phyloP scores from a whole-genome alignment of 495 filamentous ascomycete genomes.

The Cercophora samala region DNA sequence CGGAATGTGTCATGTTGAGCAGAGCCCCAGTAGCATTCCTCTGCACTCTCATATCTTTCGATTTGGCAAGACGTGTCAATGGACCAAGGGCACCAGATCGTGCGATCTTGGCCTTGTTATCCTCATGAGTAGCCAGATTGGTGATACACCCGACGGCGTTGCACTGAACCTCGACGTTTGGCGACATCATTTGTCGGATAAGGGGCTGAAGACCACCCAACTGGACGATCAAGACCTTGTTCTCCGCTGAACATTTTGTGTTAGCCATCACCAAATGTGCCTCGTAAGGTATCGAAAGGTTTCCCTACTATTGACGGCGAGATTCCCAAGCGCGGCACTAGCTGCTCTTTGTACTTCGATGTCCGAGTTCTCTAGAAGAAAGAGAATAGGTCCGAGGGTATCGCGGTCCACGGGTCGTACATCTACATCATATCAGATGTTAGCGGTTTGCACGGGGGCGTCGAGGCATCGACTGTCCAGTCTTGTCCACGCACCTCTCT shows the following conservation, averaged over 20 bases:
- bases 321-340: slow-evolving; percentile 91
- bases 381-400: slow-evolving; percentile 92
- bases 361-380: slow-evolving; percentile 88
- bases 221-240: slow-evolving; percentile 93
- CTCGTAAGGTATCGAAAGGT: no score
- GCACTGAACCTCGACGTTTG: slow-evolving; percentile 99
- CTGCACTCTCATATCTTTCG: slow-evolving; percentile 98
- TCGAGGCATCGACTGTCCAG: no score
- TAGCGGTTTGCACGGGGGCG: background rate
- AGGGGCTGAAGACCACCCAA: slow-evolving; percentile 87
- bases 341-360: slow-evolving; percentile 97
- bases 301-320: slow-evolving; percentile 88
- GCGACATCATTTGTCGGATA: slow-evolving; percentile 97
- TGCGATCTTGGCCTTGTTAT: slow-evolving; percentile 98
- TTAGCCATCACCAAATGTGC: no score
- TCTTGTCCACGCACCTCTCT: slow-evolving; percentile 68
- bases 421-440: slow-evolving; percentile 55
- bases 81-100: slow-evolving; percentile 89
- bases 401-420: slow-evolving; percentile 92
- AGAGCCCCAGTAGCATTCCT: slow-evolving; percentile 94
- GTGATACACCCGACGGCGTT: slow-evolving; percentile 99
- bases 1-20: slow-evolving; percentile 98
- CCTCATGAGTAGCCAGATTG: slow-evolving; percentile 95
- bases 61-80: slow-evolving; percentile 87
- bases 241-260: slow-evolving; percentile 66